These are phyloP conservation scores for Dactylellina cionopaga DNA, from an alignment of 2,329 filamentous ascomycete genomes.

Conservation along the genomic window DNA sequence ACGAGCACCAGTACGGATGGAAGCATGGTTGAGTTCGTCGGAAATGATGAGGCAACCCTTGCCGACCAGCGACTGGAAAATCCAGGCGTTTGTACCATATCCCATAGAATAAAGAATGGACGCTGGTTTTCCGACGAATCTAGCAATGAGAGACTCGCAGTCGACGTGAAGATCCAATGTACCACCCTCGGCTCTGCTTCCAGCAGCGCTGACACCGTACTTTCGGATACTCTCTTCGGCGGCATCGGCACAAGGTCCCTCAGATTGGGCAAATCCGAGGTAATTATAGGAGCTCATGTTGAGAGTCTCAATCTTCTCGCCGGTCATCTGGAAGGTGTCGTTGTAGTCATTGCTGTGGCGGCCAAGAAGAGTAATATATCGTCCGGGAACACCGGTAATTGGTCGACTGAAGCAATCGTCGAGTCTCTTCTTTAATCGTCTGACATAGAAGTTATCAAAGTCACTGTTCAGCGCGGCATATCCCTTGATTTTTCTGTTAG, in stretches of 20 bases:
- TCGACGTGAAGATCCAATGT: constrained; percentile 88
- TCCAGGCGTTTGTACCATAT: constrained; percentile 92
- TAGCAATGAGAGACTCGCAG: constrained; percentile 87
- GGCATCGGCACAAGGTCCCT: constrained; percentile 93
- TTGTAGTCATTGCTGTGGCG: constrained; percentile 93
- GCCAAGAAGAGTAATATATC: constrained; percentile 92
- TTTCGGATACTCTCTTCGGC: constrained; percentile 86
- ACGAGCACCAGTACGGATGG: constrained; percentile 93
- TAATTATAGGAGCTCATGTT: constrained; percentile 99
- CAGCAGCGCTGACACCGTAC: constrained; percentile 84
- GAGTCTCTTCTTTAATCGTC: constrained; percentile 89
- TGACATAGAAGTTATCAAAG: constrained; percentile 98
- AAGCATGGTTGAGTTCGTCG: constrained; percentile 97
- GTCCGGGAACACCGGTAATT: constrained; percentile 90
- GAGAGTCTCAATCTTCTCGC: constrained; percentile 90
- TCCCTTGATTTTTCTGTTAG: constrained; percentile 63
- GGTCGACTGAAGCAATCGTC: constrained; percentile 96
- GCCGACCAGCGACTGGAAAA: constrained; percentile 89
- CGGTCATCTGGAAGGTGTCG: constrained; percentile 85
- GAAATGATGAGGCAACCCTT: constrained; percentile 96
- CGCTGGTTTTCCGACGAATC: constrained; percentile 91
- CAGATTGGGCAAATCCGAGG: constrained; percentile 95
- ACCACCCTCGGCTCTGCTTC: constrained; percentile 82
- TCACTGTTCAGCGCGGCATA: constrained; percentile 97
- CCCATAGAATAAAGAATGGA: constrained; percentile 99